Percentiles rank a stretch among this genome's conserved stretches.
phyloP scores from a whole-genome alignment of 2,329 filamentous ascomycete genomes.

The Trichoderma atroviride region DNA sequence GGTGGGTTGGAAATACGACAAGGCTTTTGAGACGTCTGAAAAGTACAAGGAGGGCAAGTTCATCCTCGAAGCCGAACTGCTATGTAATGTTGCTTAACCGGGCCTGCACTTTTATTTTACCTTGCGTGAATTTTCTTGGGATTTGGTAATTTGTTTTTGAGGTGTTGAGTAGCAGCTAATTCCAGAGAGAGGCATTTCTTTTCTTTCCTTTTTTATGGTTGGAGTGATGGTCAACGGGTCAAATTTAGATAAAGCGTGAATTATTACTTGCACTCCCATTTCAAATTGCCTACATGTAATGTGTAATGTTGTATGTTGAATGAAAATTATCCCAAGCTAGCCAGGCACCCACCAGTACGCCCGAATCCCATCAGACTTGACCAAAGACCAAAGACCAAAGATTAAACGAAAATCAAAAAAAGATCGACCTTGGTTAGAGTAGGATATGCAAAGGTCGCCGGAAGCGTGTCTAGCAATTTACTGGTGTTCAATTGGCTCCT shows the following conservation, averaged over 20 bases:
- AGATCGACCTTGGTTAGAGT: neutral
- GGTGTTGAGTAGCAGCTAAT: slow-evolving; percentile 8
- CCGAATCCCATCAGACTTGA: neutral
- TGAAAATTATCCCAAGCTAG: neutral
- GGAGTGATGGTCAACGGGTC: neutral
- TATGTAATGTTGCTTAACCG: slow-evolving; percentile 71
- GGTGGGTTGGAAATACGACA: slow-evolving; percentile 99
- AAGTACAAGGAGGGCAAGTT: slow-evolving; percentile 99
- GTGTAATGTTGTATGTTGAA: neutral
- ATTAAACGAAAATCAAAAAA: neutral
- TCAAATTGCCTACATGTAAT: neutral
- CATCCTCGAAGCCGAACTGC: slow-evolving; percentile 88
- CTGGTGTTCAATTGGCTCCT: slow-evolving; percentile 79
- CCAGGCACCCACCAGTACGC: slow-evolving; percentile 6
- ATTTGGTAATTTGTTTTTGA: neutral
- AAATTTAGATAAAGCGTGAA: slow-evolving; percentile 1
- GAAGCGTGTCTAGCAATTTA: slow-evolving; percentile 28
- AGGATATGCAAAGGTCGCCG: neutral
- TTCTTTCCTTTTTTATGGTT: neutral
- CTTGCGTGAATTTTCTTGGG: neutral
- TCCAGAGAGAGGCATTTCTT: neutral
- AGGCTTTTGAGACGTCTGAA: slow-evolving; percentile 86
- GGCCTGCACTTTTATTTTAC: neutral
- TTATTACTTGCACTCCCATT: neutral
- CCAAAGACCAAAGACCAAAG: neutral